Percentiles rank a stretch among this genome's conserved stretches.
Evolutionary conservation across 2,329 filamentous ascomycete genomes (phyloP).

Genomic region (Diaporthe ilicicola): DNA sequence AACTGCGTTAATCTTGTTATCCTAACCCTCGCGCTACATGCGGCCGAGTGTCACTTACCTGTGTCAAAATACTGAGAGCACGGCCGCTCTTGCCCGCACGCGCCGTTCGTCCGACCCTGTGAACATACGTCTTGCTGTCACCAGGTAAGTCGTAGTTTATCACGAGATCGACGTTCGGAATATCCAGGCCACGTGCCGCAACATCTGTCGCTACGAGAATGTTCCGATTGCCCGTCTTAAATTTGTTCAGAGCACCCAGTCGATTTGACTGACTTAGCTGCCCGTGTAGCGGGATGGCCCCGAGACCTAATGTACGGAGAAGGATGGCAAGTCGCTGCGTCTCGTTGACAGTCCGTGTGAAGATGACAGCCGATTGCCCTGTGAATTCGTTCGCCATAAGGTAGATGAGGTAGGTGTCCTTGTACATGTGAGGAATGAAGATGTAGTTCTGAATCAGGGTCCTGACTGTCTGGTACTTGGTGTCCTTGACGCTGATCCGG

Average conservation of each 20-base stretch:
- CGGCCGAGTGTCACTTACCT: slow-evolving; percentile 47
- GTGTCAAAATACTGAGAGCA: slow-evolving; percentile 82
- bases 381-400: slow-evolving; percentile 81
- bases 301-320: slow-evolving; percentile 84
- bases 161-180: slow-evolving; percentile 80
- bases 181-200: slow-evolving; percentile 91
- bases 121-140: slow-evolving; percentile 90
- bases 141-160: slow-evolving; percentile 75
- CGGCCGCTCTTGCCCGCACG: slow-evolving; percentile 86
- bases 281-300: slow-evolving; percentile 91
- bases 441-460: slow-evolving; percentile 87
- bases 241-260: slow-evolving; percentile 89
- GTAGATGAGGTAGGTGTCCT: slow-evolving; percentile 89
- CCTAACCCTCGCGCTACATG: neutral
- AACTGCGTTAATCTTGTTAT: neutral
- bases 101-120: slow-evolving; percentile 87
- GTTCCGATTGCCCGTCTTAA: slow-evolving; percentile 79
- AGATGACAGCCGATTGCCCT: slow-evolving; percentile 89
- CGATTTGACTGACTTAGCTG: slow-evolving; percentile 89
- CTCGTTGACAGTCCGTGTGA: slow-evolving; percentile 91
- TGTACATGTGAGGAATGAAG: slow-evolving; percentile 85
- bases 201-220: slow-evolving; percentile 95
- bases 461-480: slow-evolving; percentile 90
- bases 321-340: slow-evolving; percentile 86
- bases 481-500: slow-evolving; percentile 81